Conservation (phyloP, 305 asterid genomes). For the Petunia hybrid region DNA sequence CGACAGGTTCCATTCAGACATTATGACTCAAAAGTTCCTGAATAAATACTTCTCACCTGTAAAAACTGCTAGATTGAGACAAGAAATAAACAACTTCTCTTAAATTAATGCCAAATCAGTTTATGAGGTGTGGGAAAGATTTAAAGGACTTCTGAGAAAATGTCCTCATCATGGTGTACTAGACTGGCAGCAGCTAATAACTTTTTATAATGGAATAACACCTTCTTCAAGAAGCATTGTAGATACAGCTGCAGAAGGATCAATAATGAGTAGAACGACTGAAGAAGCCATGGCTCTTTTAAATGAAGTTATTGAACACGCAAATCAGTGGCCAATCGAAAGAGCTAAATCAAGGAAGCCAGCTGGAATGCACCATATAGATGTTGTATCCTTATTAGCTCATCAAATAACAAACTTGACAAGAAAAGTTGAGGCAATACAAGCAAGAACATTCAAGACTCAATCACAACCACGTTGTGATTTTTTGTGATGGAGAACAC, state of each 20-base stretch:
- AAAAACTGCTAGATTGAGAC: slow-evolving; percentile 6
- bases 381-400: background rate
- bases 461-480: background rate
- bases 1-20: background rate
- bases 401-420: background rate
- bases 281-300: background rate
- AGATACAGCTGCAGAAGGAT: background rate
- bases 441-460: background rate
- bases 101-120: background rate
- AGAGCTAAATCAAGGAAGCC: background rate
- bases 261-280: background rate
- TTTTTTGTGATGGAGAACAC: background rate
- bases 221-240: background rate
- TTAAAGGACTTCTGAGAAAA: background rate
- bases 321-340: background rate
- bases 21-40: background rate
- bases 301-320: background rate
- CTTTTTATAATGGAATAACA: background rate
- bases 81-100: background rate
- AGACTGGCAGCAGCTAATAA: background rate
- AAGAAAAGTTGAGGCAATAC: background rate
- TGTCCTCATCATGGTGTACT: background rate
- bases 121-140: background rate
- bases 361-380: background rate
- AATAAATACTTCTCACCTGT: background rate